A percentile compares a stretch with the other conserved stretches of the same genome.
phyloP scores from a whole-genome alignment of 176 grass and related monocot genomes.

The barley (Hordeum vulgare) region MorexV3_pseudomolecules_assembly NC_058523.1:3812691-3813190 shows the following conservation, averaged over 20 bases:
- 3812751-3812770: not conserved
- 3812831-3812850: conserved; percentile 74
- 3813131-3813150: too few species aligned
- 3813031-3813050: too few species aligned
- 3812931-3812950: not conserved
- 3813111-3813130: too few species aligned
- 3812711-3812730: not conserved
- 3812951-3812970: conserved; percentile 2
- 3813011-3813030: too few species aligned
- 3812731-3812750: not conserved
- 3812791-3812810: conserved; percentile 81
- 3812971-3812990: conserved; percentile 57
- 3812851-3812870: conserved; percentile 72
- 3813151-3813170: too few species aligned
- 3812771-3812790: conserved; percentile 70
- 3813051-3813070: too few species aligned
- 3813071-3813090: too few species aligned
- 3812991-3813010: conserved; percentile 67
- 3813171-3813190: too few species aligned
- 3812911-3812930: not conserved
- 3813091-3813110: too few species aligned
- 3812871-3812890: conserved; percentile 72
- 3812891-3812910: not conserved
- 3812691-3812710: not conserved
- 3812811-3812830: conserved; percentile 80